Evolutionary conservation across 176 grass and related monocot species (phyloP), one percentile per base, ranked within the genome.

Genomic region (Zoysia japonica): DNA sequence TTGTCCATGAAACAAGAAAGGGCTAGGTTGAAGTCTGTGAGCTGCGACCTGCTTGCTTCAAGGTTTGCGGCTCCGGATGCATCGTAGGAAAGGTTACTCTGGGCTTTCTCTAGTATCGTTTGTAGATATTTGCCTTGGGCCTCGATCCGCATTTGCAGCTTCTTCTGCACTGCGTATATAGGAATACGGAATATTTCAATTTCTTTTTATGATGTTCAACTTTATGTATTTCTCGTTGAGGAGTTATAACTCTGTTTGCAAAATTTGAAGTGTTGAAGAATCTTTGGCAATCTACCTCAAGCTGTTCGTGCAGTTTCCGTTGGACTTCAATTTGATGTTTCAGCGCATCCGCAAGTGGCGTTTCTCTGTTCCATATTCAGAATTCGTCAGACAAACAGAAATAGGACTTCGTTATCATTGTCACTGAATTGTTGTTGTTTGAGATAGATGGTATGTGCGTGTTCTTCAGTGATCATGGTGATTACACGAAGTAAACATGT

Each of bases 111-210:
- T 46, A 93, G 75, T 67, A 99, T 95, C 5, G 81, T 56, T 52
- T 93, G 96, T 66, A 99, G 79, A 49, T 99, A 99, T 76, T 92
- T 99, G 36, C 92, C 96, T 89, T 99, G 92, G n/a, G 96, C 90
- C 82, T 99, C 90, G 9, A 99, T 95, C 83, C 96, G 85, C 84
- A 89, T 89, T 73, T 99, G 96, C 71, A 99, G 71, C 78, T 93
- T 99, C 78, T 93, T 99, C 74, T 99, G 96, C 71, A 99, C 96
- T 99, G 83, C 41, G 80, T 41, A 12, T 62, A 4, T 1, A 59
- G 17, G 57, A 72, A 52, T 17, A 67, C 28, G 28, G 28, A 28
- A 28, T 28, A 28, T 28, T 28, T 28, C 28, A 28, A 28, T 28
- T 28, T 28, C 28, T 28, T 28, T 28, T 28, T 28, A 28, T 28